phyloP scores from a whole-genome alignment of 805 yeast species.

The Scheffersomyces spartinae region DNA sequence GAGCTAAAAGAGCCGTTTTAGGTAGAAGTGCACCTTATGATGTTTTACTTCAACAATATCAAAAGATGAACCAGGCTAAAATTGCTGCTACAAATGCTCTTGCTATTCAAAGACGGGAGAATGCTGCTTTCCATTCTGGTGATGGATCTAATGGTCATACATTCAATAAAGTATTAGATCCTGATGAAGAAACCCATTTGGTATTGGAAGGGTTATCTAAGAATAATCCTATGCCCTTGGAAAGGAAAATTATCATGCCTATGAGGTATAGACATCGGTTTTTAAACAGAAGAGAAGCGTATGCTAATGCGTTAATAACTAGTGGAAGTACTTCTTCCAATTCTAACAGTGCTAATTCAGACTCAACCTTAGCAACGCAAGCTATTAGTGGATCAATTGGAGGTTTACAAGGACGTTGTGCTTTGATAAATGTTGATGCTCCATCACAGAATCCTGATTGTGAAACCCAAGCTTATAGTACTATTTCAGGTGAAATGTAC shows the following conservation, averaged over 20 bases:
- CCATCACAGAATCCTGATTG: constrained; percentile 10
- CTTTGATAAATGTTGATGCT: constrained; percentile 57
- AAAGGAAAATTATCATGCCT: constrained; percentile 60
- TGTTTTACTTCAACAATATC: constrained; percentile 75
- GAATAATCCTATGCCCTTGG: constrained; percentile 76
- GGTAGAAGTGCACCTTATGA: constrained; percentile 94
- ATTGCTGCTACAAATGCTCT: constrained; percentile 73
- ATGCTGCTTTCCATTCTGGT: constrained; percentile 30
- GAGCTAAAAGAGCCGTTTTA: constrained; percentile 89
- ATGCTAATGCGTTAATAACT: constrained; percentile 73
- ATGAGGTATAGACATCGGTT: constrained; percentile 59
- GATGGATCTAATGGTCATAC: constrained; percentile 21
- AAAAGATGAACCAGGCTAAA: constrained; percentile 85
- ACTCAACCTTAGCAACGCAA: constrained; percentile 33
- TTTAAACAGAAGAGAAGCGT: constrained; percentile 85
- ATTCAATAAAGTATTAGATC: constrained; percentile 44
- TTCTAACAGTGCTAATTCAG: constrained; percentile 11
- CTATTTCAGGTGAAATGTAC: constrained; percentile 48
- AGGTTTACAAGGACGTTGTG: constrained; percentile 70
- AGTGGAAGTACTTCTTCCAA: constrained; percentile 41
- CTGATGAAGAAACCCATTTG: constrained; percentile 87
- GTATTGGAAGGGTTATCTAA: constrained; percentile 82
- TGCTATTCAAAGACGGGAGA: constrained; percentile 66
- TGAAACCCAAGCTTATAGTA: constrained; percentile 32
- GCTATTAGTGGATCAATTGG: constrained; percentile 47